Evolutionary conservation across 306 rosid species (phyloP), one percentile per base, ranked within the genome.

Genomic region (Lathyrus aphaca): DNA sequence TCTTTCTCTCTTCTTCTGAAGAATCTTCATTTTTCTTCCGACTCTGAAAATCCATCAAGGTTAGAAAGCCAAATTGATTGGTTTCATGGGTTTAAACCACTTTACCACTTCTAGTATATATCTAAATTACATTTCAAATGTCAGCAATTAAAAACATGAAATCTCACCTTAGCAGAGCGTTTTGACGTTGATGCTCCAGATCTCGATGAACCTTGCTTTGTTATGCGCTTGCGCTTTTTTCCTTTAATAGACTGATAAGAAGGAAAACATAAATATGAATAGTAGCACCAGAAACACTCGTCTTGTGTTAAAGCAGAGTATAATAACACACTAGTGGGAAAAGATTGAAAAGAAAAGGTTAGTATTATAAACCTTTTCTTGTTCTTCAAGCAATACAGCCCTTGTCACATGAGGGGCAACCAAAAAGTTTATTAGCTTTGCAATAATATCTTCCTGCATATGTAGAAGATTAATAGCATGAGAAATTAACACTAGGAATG

Each of bases 371-470:
- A 94, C 99, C 96, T 88, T 27, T 56, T 56, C 97, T 73, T 84
- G 86, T 66, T 89, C 99, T 10, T 89, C 85, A 40, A 91, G 92
- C 42, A 84, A 82, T 56, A 77, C 85, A 44, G 86, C 39, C 45
- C 86, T 80, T 9, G 89, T 88, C 19, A 95, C 84, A 23, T 85
- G 90, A 81, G 99, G 99, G 39, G 95, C 85, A 79, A 80, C 81
- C 86, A 94, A 83, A 79, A 89, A 94, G 53, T 88, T 96, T 49
- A 89, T 79, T 71, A 94, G 84, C 82, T 86, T 94, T 23, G 81
- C 78, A 69, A 94, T 46, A 39, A 91, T 82, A 83, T 94, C 99
- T 76, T 94, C 98, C 97, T 90, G 89, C 81, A 82, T 21, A 44
- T 11, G 48, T 16, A 76, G 14, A 43, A 39, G 18, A 69, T 56